These are phyloP conservation scores for Rhodotorula glutinis DNA, from an alignment of 1,284 basidiomycete species.

Conservation along the genomic window DNA sequence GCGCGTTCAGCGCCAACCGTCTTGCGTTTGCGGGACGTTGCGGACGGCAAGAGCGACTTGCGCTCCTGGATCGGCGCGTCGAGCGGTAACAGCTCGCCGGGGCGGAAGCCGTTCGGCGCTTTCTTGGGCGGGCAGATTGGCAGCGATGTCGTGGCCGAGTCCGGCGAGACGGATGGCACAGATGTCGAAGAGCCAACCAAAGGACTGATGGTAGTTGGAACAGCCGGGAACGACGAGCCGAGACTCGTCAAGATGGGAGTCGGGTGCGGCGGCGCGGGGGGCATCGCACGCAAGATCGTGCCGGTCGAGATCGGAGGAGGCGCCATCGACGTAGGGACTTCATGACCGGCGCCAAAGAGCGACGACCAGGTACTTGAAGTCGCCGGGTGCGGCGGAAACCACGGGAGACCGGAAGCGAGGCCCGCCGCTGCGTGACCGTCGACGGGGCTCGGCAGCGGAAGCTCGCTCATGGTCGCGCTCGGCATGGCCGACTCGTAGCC, in stretches of 20 bases:
- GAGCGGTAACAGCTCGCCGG: constrained; percentile 20
- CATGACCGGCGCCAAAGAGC: neutral
- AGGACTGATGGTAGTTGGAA: too few relatives aligned
- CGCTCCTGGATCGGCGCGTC: constrained; percentile 48
- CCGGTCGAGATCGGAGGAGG: constrained; percentile 42
- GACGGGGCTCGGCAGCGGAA: constrained; percentile 44
- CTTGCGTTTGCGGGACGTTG: constrained; percentile 60
- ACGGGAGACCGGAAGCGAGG: neutral
- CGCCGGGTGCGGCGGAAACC: constrained; percentile 15
- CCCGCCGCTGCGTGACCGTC: neutral
- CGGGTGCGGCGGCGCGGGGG: constrained; percentile 48
- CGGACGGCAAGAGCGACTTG: constrained; percentile 57
- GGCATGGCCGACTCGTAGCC: constrained; percentile 2
- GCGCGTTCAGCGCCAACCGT: constrained; percentile 54
- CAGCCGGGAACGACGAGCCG: neutral
- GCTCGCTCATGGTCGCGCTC: constrained; percentile 45
- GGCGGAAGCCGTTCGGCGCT: constrained; percentile 33
- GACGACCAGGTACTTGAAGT: neutral
- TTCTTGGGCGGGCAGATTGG: neutral
- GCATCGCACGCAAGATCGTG: constrained; percentile 41
- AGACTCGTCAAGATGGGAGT: neutral
- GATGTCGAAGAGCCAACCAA: neutral
- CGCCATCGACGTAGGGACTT: constrained; percentile 22
- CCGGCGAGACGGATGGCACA: neutral
- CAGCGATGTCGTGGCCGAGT: neutral